Conservation (phyloP, 495 filamentous ascomycete genomes). For the Hypoxylon fuscum region DNA sequence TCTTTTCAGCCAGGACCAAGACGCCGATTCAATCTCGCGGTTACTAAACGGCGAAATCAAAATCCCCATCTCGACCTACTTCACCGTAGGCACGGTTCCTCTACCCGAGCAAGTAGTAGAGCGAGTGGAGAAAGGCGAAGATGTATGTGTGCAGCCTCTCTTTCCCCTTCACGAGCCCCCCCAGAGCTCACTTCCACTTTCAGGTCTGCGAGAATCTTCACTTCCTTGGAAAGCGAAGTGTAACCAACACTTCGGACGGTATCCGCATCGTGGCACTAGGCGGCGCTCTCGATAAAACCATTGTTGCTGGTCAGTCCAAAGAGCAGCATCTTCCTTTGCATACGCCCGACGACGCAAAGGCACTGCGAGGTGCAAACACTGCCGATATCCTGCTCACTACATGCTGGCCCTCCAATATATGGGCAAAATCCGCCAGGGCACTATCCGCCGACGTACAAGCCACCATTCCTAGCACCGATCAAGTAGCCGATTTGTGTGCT, state of each 20-base stretch:
- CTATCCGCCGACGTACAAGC: constrained; percentile 60
- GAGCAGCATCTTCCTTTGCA: constrained; percentile 75
- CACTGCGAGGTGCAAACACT: constrained; percentile 73
- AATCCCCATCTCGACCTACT: constrained; percentile 86
- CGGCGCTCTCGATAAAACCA: constrained; percentile 66
- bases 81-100: constrained; percentile 73
- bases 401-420: constrained; percentile 81
- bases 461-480: constrained; percentile 52
- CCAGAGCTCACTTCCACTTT: constrained; percentile 4
- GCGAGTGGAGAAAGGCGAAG: constrained; percentile 74
- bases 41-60: constrained; percentile 75
- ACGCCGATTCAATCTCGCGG: constrained; percentile 65
- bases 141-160: constrained; percentile 51
- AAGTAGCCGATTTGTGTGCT: constrained; percentile 77
- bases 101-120: constrained; percentile 75
- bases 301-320: constrained; percentile 61
- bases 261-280: constrained; percentile 84
- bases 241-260: constrained; percentile 88
- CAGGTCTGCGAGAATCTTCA: constrained; percentile 86
- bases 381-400: constrained; percentile 88
- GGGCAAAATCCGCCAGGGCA: constrained; percentile 55
- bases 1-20: constrained; percentile 70
- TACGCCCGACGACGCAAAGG: constrained; percentile 76
- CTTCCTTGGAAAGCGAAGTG: constrained; percentile 84
- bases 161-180: not conserved